Evolutionary conservation across 371 early-diverging fungal genomes (phyloP).

Genomic region (Actinomortierella wolfii): DNA sequence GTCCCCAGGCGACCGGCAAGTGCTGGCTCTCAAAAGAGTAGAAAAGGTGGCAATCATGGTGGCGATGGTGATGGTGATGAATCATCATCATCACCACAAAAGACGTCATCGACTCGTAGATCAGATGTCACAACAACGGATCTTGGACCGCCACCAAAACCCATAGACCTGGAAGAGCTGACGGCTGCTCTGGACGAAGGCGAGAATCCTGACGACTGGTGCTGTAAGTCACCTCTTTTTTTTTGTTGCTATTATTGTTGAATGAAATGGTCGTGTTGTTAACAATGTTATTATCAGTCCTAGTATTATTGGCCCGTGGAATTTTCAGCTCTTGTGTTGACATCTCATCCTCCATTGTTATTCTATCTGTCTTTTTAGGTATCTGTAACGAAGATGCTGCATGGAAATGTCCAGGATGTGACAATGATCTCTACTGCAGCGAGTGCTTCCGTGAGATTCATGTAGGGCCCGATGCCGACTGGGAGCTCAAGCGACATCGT

Average conservation of each 20-base stretch:
- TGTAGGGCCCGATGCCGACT: slow-evolving; percentile 39
- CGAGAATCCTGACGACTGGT: slow-evolving; percentile 64
- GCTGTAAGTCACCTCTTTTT: slow-evolving; percentile 62
- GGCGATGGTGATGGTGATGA: slow-evolving; percentile 6
- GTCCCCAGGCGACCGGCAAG: background rate
- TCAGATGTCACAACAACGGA: slow-evolving; percentile 7
- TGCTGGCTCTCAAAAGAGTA: slow-evolving; percentile 14
- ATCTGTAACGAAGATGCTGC: slow-evolving; percentile 69
- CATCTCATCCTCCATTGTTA: background rate
- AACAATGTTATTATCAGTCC: too few relatives aligned
- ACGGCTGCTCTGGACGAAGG: slow-evolving; percentile 47
- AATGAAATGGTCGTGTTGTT: background rate
- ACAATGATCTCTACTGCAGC: slow-evolving; percentile 59
- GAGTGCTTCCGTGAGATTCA: slow-evolving; percentile 61
- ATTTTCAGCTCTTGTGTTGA: background rate
- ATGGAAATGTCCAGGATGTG: slow-evolving; percentile 61
- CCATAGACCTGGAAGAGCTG: slow-evolving; percentile 44
- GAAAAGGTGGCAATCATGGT: slow-evolving; percentile 15
- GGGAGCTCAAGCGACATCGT: slow-evolving; percentile 48
- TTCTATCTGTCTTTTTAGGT: slow-evolving; percentile 31
- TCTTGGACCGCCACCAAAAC: slow-evolving; percentile 54
- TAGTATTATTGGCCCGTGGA: too few relatives aligned
- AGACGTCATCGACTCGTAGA: background rate
- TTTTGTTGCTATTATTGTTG: background rate
- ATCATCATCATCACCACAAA: background rate